A percentile compares a stretch with the other conserved stretches of the same genome.
These are phyloP conservation scores for Salix purpurea DNA, from an alignment of 345 rosid genomes.

Conservation along the genomic window DNA sequence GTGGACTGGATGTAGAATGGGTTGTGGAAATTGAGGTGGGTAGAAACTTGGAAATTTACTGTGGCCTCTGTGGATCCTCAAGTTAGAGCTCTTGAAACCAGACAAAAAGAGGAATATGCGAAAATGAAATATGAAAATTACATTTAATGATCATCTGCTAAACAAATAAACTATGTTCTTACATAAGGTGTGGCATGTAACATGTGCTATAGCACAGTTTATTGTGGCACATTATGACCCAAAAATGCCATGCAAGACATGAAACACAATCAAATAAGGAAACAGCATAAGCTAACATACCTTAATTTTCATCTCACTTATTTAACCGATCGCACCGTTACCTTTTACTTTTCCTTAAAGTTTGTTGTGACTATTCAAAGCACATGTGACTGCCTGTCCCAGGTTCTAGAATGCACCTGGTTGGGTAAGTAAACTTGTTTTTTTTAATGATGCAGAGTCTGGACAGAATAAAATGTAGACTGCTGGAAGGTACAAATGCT, in stretches of 20 bases:
- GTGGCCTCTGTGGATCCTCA: neutral
- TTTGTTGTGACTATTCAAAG: neutral
- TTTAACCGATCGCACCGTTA: neutral
- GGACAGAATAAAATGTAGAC: slow-evolving; percentile 95
- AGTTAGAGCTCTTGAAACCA: neutral
- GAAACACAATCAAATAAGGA: neutral
- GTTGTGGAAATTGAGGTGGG: neutral
- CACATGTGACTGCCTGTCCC: neutral
- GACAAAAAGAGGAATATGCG: neutral
- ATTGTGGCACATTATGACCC: neutral
- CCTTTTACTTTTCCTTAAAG: neutral
- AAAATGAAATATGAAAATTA: neutral
- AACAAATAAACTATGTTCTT: neutral
- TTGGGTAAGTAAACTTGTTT: slow-evolving; percentile 16
- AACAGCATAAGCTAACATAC: neutral
- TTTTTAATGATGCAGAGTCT: slow-evolving; percentile 62
- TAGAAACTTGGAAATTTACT: neutral
- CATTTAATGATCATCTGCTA: neutral
- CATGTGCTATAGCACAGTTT: neutral
- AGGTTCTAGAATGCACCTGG: slow-evolving; percentile 11
- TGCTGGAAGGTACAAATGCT: slow-evolving; percentile 95
- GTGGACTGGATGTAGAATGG: neutral
- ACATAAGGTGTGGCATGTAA: neutral
- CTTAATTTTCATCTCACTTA: neutral
- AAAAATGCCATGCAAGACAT: neutral